Base-by-base conservation (phyloP, 2,329 filamentous ascomycete species). In the Trichophaea hybrida region DNA sequence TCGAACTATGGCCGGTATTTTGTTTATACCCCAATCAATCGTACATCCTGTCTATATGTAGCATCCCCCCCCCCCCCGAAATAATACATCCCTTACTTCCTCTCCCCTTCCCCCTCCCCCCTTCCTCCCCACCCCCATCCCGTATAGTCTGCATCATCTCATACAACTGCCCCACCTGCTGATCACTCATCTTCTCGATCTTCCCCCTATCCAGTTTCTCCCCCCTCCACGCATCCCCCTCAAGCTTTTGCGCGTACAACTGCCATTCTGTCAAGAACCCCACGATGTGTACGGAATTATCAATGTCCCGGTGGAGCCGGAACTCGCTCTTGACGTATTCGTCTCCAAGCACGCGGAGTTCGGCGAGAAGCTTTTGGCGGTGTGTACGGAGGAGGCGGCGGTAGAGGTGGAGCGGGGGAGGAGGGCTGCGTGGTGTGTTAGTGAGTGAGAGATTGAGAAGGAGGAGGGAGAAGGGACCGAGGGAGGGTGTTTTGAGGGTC, bases 221-320 rank as follows among this genome's bases (percentile, higher is more conserved):
- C 1, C 85, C 91, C 61, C 80, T 77, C 93, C 93, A 97, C 0
- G 78, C 72, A 57, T 94, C 85, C 0, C 90, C 91, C 70, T 97
- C 91, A 13, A 98, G 75, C 70, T 88, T 84, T 71, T 98, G 91
- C 1, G 89, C 90, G 70, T 97, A 98, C 56, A 88, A 75, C 72
- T 98, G 93, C 91, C 91, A 98, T 72, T 97, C 90, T 0, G 87
- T 91, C 67, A 98, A 77, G 72, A 98, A 98, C 1, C 91, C 93
- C 68, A 97, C 89, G 73, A 98, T 81, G 70, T 97, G 91, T 32
- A 88, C 80, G 0, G 93, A 90, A 69, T 97, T 97, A 61, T 97
- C 91, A 53, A 94, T 81, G 37, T 82, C 78, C 61, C 79, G 80
- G 70, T 97, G 93, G 0, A 86, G 85, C 61, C 88, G 80, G 68